These are phyloP conservation scores for Prunus mongolica DNA, from an alignment of 306 rosid genomes.

Conservation along the genomic window DNA sequence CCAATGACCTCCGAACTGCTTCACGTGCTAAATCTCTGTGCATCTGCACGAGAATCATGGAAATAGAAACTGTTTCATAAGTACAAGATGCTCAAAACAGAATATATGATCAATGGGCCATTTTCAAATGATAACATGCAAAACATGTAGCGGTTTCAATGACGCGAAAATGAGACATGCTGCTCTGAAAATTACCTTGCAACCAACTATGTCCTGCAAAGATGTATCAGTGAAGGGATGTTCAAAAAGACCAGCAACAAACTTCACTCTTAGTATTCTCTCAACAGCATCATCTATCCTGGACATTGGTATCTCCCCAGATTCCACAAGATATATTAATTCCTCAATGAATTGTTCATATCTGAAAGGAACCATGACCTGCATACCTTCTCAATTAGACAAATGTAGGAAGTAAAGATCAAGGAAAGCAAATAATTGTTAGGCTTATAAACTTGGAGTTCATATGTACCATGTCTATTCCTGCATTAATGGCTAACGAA, in stretches of 20 bases:
- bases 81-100: neutral
- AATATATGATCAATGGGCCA: neutral
- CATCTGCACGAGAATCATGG: conserved; percentile 31
- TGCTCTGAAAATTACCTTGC: conserved; percentile 44
- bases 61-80: neutral
- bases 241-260: conserved; percentile 68
- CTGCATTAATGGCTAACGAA: conserved; percentile 53
- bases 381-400: conserved; percentile 19
- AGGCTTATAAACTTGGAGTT: conserved; percentile 5
- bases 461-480: conserved; percentile 75
- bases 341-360: conserved; percentile 42
- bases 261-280: conserved; percentile 73
- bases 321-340: conserved; percentile 49
- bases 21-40: conserved; percentile 74
- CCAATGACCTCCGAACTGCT: conserved; percentile 74
- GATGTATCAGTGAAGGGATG: conserved; percentile 58
- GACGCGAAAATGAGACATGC: neutral
- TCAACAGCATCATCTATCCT: conserved; percentile 80
- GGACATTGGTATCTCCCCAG: conserved; percentile 48
- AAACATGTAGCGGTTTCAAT: neutral
- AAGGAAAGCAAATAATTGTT: neutral
- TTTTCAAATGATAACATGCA: neutral
- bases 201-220: conserved; percentile 55
- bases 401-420: neutral
- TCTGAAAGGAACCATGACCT: conserved; percentile 67